Base-by-base conservation (phyloP, 176 grass and related monocot species). In the Sorghum bicolor region DNA sequence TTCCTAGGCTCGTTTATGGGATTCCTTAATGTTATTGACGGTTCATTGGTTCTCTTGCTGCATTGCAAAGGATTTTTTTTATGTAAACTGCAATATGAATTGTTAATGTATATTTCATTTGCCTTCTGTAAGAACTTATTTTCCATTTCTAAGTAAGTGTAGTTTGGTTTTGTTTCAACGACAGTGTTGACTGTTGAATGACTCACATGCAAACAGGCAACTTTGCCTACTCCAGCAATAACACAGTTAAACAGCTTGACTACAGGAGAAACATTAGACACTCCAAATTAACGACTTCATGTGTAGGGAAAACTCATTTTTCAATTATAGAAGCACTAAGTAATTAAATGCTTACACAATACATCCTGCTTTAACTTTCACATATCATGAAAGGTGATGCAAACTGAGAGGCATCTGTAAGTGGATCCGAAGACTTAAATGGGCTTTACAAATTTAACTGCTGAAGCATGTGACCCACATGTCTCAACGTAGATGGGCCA, bases 381-480 rank as follows among this genome's bases (percentile, higher is more conserved):
- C 50, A 76, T 62, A 52, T 40, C 82, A 33, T 74, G 24, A 64
- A 66, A 60, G 58, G 40, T 83, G 22, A 57, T 38, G 58, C 8
- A 1, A 68, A 66, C 14, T 79, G 67, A 58, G 39, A 40, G 6
- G 6, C 57, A 1, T 29, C 75, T 28, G 37, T 16, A 9, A 22
- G 20, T 67, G 61, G 40, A 24, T 4, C 36, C 4, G 9, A 8
- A 69, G 24, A 55, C 13, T 65, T 57, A 34, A 78, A 67, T 80
- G 81, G 81, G 68, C 58, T 74, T 80, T 57, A 45, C 20, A 79
- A 40, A 64, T 25, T 69, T 45, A 79, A 65, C 32, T 32, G 6
- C 14, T 22, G 28, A 29, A 79, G 43, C 2, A 43, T 88, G 43
- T 29, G 37, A 61, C 33, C 19, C 66, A 65, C 6, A 65, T 24